Evolutionary conservation across 805 yeast genomes (phyloP).

Genomic region (Saccharomycopsis fibuligera): DNA sequence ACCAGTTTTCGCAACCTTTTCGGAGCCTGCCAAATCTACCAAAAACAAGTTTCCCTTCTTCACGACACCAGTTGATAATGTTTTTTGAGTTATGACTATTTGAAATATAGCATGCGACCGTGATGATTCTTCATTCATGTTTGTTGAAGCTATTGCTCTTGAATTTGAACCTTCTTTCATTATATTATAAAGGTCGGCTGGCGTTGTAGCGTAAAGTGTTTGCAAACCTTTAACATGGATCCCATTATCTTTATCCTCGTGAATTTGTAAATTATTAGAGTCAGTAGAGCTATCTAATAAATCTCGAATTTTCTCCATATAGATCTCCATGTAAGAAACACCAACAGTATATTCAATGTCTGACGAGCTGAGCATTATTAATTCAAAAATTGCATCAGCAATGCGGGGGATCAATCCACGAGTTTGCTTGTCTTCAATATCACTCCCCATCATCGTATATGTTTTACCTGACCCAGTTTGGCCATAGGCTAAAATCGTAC

Average conservation of each 20-base stretch:
- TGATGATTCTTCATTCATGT: conserved; percentile 68
- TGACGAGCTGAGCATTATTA: conserved; percentile 39
- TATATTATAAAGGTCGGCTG: conserved; percentile 50
- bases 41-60: conserved; percentile 45
- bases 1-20: conserved; percentile 70
- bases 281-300: conserved; percentile 42
- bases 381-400: conserved; percentile 55
- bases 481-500: conserved; percentile 73
- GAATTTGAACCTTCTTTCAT: conserved; percentile 52
- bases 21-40: conserved; percentile 38
- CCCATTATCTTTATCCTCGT: conserved; percentile 59
- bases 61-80: conserved; percentile 45
- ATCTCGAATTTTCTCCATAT: conserved; percentile 72
- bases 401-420: conserved; percentile 72
- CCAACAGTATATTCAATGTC: conserved; percentile 60
- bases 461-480: conserved; percentile 77
- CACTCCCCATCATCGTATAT: conserved; percentile 66
- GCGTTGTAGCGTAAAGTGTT: conserved; percentile 50
- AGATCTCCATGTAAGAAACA: conserved; percentile 74
- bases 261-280: conserved; percentile 39
- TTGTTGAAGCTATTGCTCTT: conserved; percentile 55
- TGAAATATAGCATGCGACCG: conserved; percentile 79
- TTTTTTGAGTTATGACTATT: conserved; percentile 58
- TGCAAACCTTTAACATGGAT: conserved; percentile 67
- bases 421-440: conserved; percentile 30